Conservation (phyloP, 2,329 filamentous ascomycete species). For the Aspergillus awamori region DNA sequence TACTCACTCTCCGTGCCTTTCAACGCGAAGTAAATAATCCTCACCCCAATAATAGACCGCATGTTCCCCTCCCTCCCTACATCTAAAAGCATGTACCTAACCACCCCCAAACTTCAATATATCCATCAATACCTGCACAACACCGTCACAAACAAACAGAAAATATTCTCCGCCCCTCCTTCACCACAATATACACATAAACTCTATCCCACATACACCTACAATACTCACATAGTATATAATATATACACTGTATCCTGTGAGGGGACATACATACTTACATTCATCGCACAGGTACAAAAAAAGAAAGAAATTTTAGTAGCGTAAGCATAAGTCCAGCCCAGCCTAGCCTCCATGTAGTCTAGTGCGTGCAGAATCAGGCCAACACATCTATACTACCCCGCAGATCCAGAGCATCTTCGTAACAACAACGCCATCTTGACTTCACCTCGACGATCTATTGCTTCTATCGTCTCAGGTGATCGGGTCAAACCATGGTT, state of each 20-base stretch:
- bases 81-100: neutral
- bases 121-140: neutral
- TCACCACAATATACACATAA: neutral
- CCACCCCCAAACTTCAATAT: neutral
- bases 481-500: no score
- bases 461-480: no score
- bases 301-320: no score
- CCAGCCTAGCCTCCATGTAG: no score
- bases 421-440: conserved; percentile 9
- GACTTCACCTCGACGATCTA: conserved; percentile 6
- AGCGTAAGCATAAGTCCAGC: no score
- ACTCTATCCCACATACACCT: neutral
- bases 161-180: neutral
- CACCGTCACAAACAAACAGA: neutral
- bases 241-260: neutral
- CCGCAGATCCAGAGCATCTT: conserved; percentile 4
- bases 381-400: neutral
- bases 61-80: no score
- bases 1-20: no score
- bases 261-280: neutral
- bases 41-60: no score
- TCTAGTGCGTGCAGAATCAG: no score
- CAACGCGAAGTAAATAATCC: no score
- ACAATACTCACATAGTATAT: neutral
- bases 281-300: neutral